These are phyloP conservation scores for Lactifluus subvellereus DNA, from an alignment of 768 basidiomycete species.

Conservation along the genomic window DNA sequence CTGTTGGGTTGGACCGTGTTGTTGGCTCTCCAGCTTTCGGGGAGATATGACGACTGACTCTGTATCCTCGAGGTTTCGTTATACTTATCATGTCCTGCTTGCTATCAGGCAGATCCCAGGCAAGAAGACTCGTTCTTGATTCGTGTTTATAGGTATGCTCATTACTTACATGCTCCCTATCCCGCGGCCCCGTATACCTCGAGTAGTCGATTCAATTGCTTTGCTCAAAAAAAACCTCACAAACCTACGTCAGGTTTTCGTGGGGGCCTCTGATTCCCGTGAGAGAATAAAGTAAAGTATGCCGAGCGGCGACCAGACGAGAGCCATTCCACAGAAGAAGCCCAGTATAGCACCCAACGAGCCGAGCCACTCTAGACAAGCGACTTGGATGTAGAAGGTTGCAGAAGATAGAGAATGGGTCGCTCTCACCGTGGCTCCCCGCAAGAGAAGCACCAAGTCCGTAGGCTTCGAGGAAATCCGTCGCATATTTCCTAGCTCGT, in stretches of 20 bases:
- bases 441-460: neutral
- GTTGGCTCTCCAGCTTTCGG: too few species aligned
- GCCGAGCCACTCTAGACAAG: conserved; percentile 7
- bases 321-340: conserved; percentile 3
- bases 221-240: too few species aligned
- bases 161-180: too few species aligned
- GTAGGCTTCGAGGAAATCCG: neutral
- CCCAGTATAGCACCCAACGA: conserved; percentile 4
- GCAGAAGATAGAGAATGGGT: neutral
- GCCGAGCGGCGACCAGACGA: conserved; percentile 12
- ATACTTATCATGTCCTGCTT: too few species aligned
- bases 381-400: neutral
- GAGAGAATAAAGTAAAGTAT: neutral
- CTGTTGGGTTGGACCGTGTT: too few species aligned
- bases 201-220: too few species aligned
- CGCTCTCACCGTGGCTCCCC: conserved; percentile 1
- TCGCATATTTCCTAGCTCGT: neutral
- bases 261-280: neutral
- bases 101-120: too few species aligned
- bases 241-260: neutral
- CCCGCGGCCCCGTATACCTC: too few species aligned
- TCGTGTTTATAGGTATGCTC: too few species aligned
- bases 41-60: too few species aligned
- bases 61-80: too few species aligned
- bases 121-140: too few species aligned